phyloP scores from a whole-genome alignment of 768 basidiomycete species.

The Pleurotus cornucopiae region DNA sequence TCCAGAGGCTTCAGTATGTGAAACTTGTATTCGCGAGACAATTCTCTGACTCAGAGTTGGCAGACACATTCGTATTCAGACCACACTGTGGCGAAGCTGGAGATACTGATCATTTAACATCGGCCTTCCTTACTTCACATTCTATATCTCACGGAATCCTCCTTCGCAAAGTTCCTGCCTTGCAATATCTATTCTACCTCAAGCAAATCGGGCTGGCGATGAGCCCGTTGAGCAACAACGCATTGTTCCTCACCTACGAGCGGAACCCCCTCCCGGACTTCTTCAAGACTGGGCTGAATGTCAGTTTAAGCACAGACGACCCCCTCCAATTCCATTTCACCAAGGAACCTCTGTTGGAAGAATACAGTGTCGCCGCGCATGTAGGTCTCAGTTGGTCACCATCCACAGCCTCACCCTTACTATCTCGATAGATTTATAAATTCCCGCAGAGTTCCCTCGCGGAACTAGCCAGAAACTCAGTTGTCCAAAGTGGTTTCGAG shows the following conservation, averaged over 20 bases:
- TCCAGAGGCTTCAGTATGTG: slow-evolving; percentile 85
- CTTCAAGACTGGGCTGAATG: slow-evolving; percentile 93
- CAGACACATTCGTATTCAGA: slow-evolving; percentile 94
- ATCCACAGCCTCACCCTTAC: too few species aligned
- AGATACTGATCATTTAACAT: slow-evolving; percentile 95
- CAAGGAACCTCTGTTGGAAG: slow-evolving; percentile 95
- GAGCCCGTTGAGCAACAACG: slow-evolving; percentile 98
- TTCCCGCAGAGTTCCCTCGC: slow-evolving; percentile 91
- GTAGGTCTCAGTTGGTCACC: slow-evolving; percentile 34
- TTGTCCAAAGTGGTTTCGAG: slow-evolving; percentile 95
- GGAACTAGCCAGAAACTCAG: slow-evolving; percentile 97
- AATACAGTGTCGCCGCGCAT: slow-evolving; percentile 97
- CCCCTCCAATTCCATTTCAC: slow-evolving; percentile 98
- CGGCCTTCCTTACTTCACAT: slow-evolving; percentile 93
- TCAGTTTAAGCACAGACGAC: slow-evolving; percentile 94
- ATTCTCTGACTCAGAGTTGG: slow-evolving; percentile 9
- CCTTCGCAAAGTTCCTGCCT: slow-evolving; percentile 92
- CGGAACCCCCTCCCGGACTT: slow-evolving; percentile 96
- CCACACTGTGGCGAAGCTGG: slow-evolving; percentile 98
- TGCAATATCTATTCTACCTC: slow-evolving; percentile 96
- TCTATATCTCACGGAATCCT: slow-evolving; percentile 99
- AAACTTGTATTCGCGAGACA: neutral
- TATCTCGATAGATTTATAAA: slow-evolving; percentile 71
- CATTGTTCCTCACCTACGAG: slow-evolving; percentile 94
- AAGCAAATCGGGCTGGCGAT: slow-evolving; percentile 98